Percentiles rank a stretch among this genome's conserved stretches.
These are phyloP conservation scores for Brassica cretica DNA, from an alignment of 345 rosid species.

Conservation along the genomic window DNA sequence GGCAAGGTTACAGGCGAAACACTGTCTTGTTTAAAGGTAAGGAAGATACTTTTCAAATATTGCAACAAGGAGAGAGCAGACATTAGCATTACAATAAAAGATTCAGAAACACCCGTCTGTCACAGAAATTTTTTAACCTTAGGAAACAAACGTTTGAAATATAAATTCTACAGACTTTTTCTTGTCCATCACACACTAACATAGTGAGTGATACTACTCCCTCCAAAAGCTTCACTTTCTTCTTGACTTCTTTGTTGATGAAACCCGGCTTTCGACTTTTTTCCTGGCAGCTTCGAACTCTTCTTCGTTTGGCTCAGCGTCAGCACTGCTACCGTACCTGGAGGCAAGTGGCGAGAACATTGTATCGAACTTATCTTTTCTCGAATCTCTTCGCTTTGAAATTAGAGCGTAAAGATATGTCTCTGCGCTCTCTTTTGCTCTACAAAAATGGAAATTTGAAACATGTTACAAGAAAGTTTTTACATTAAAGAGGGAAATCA, in stretches of 20 bases:
- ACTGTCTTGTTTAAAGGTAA: neutral
- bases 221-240: neutral
- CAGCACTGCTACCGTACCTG: slow-evolving; percentile 61
- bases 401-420: slow-evolving; percentile 60
- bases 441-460: slow-evolving; percentile 19
- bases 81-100: neutral
- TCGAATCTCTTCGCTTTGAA: slow-evolving; percentile 60
- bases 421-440: slow-evolving; percentile 53
- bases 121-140: neutral
- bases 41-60: neutral
- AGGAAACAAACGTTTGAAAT: neutral
- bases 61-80: neutral
- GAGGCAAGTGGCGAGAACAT: slow-evolving; percentile 77
- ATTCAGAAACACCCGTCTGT: neutral
- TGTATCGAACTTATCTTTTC: slow-evolving; percentile 74
- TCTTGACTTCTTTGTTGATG: slow-evolving; percentile 31
- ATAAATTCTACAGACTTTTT: neutral
- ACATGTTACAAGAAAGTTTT: slow-evolving; percentile 2
- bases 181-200: neutral
- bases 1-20: neutral
- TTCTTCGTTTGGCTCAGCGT: slow-evolving; percentile 78
- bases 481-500: neutral
- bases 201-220: neutral
- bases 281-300: slow-evolving; percentile 85
- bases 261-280: slow-evolving; percentile 56